A percentile compares a stretch with the other conserved stretches of the same genome.
These are phyloP conservation scores for Lentinula sp. DNA, from an alignment of 768 basidiomycete genomes.

Conservation along the genomic window DNA sequence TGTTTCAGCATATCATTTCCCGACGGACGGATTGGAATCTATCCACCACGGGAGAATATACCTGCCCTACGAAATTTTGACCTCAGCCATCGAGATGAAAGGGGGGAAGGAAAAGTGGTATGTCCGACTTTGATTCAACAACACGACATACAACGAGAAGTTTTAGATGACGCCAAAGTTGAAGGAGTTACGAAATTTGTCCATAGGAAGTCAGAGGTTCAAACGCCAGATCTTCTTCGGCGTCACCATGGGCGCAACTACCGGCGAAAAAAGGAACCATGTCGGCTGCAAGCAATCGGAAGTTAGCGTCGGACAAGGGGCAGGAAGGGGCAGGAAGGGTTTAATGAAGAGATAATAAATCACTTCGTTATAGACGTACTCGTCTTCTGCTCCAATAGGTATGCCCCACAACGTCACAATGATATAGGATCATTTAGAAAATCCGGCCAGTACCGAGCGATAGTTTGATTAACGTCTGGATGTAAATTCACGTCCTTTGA, in stretches of 20 bases:
- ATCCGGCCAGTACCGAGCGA: slow-evolving; percentile 98
- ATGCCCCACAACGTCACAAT: slow-evolving; percentile 57
- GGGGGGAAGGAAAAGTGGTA: not conserved
- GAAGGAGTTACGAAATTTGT: slow-evolving; percentile 34
- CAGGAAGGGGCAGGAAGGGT: not conserved
- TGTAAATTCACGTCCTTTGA: slow-evolving; percentile 83
- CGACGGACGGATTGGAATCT: slow-evolving; percentile 30
- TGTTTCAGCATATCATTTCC: too few relatives aligned
- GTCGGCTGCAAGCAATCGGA: not conserved
- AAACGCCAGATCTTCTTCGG: slow-evolving; percentile 71
- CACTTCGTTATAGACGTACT: slow-evolving; percentile 37
- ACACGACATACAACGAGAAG: not conserved
- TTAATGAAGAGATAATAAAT: slow-evolving; percentile 7
- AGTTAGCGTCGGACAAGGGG: not conserved
- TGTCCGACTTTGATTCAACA: not conserved
- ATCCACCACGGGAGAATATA: slow-evolving; percentile 78
- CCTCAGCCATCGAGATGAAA: slow-evolving; percentile 20
- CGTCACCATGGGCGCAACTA: too few relatives aligned
- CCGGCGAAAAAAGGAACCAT: too few relatives aligned
- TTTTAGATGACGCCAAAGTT: not conserved
- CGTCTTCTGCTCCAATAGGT: slow-evolving; percentile 92
- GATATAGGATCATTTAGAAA: slow-evolving; percentile 64
- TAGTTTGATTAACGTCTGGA: slow-evolving; percentile 75
- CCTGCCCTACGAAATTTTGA: slow-evolving; percentile 77
- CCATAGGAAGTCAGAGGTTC: not conserved